Base-by-base conservation (phyloP, 73 alveolate species). In the Effrenium voratum region DNA sequence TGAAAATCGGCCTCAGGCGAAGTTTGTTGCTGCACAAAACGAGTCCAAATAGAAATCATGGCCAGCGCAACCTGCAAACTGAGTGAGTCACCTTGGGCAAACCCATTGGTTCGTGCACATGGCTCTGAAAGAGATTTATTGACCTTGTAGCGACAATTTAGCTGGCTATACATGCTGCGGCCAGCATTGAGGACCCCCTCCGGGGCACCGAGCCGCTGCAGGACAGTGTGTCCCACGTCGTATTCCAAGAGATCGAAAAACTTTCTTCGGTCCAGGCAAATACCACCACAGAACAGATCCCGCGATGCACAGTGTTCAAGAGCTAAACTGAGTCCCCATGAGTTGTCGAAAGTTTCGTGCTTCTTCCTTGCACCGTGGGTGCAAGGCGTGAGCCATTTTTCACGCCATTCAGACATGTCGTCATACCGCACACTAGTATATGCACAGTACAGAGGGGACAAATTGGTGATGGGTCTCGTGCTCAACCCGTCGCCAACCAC, bases 401-500 rank as follows among this genome's bases (percentile, higher is more conserved):
- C 90, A 5, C 90, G 5, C 90, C 90, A 79, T 28, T 16, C 32
- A 3, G 70, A 10, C 70, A 79, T 43, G 6, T 79, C 44, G 30
- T 43, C 28, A 49, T 44, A 79, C 1, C 90, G 60, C 22, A 79
- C 70, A 45, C 90, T 46, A 30, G 34, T 26, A 30, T 79, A 79
- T 1, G 45, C 43, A 10, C 70, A 1, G 44, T 79, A 79, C 4
- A 79, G 28, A 10, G 90, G 90, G 1, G 70, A 45, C 45, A 79
- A 30, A 22, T 45, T 46, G 1, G 90, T 79, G 90, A 79, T 79
- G 41, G 90, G 90, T 43, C 90, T 43, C 2, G 68, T 79, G 19
- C 68, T 68, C 2, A 79, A 43, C 32, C 70, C 90, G 3, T 22
- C 90, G 30, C 70, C 22, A 1, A 50, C 38, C 3, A 79, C 44